Conservation (phyloP, 345 rosid genomes). For the Stellera chamaejasme region DNA sequence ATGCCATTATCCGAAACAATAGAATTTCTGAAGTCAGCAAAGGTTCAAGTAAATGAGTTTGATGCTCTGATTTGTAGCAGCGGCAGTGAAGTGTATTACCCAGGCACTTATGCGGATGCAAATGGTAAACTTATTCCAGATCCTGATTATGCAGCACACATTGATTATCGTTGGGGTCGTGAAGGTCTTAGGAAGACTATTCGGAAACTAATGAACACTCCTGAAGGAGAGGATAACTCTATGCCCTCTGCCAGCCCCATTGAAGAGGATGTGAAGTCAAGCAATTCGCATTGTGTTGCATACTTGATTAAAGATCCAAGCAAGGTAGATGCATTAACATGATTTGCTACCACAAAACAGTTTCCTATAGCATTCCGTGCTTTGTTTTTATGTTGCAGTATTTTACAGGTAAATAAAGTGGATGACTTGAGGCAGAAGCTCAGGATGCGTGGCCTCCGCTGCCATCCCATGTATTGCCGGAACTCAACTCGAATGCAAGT, state of each 20-base stretch:
- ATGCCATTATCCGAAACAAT: slow-evolving; percentile 62
- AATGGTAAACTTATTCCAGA: slow-evolving; percentile 70
- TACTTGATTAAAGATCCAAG: slow-evolving; percentile 55
- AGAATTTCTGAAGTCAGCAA: slow-evolving; percentile 49
- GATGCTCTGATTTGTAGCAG: slow-evolving; percentile 92
- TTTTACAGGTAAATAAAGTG: slow-evolving; percentile 54
- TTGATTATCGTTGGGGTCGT: slow-evolving; percentile 84
- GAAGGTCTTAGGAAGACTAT: slow-evolving; percentile 88
- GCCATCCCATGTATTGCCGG: slow-evolving; percentile 96
- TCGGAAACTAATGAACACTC: slow-evolving; percentile 68
- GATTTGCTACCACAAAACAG: background rate
- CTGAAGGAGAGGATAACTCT: slow-evolving; percentile 42
- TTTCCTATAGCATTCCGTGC: background rate
- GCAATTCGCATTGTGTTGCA: slow-evolving; percentile 66
- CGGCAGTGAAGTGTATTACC: slow-evolving; percentile 88
- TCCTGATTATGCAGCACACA: slow-evolving; percentile 81
- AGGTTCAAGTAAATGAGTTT: slow-evolving; percentile 64
- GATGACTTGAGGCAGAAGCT: slow-evolving; percentile 94
- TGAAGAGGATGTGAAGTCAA: slow-evolving; percentile 52
- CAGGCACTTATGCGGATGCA: slow-evolving; percentile 49
- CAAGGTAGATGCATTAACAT: slow-evolving; percentile 33
- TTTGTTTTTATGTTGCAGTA: slow-evolving; percentile 12
- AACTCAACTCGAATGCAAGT: slow-evolving; percentile 70
- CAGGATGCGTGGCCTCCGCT: slow-evolving; percentile 89
- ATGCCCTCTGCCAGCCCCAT: slow-evolving; percentile 34